Percentiles rank a stretch among this genome's conserved stretches.
Conservation (phyloP, 768 basidiomycete species). For the Boletus eberwhitei region DNA sequence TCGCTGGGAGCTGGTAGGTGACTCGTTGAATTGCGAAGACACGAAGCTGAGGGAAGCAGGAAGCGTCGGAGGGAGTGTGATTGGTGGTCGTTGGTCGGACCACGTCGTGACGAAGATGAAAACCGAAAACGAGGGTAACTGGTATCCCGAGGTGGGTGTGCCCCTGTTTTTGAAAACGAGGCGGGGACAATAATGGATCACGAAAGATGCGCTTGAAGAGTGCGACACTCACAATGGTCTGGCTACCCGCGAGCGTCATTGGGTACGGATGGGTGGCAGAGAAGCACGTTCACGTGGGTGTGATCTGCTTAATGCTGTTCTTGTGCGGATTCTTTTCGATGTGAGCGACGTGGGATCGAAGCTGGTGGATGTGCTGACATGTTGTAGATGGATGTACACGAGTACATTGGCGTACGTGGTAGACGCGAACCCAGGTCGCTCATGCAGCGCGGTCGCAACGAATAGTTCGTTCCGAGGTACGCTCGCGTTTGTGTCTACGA, state of each 20-base stretch:
- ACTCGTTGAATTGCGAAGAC: neutral
- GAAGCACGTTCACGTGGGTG: constrained; percentile 59
- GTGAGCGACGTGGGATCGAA: constrained; percentile 38
- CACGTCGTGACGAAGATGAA: constrained; percentile 41
- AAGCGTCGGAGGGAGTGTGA: constrained; percentile 48
- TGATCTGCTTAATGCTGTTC: constrained; percentile 70
- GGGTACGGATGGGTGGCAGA: constrained; percentile 76
- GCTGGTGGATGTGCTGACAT: neutral
- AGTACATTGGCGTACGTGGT: constrained; percentile 81
- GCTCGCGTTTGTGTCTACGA: constrained; percentile 63
- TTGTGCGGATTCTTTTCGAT: constrained; percentile 70
- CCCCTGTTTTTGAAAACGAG: neutral
- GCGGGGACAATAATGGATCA: neutral
- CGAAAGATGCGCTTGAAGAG: constrained; percentile 70
- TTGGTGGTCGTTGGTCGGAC: constrained; percentile 62
- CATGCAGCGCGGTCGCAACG: constrained; percentile 67
- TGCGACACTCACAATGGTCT: constrained; percentile 52
- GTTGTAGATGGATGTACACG: constrained; percentile 53
- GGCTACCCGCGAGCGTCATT: constrained; percentile 54
- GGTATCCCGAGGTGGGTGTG: constrained; percentile 61
- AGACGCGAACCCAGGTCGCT: constrained; percentile 80
- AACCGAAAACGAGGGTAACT: constrained; percentile 41
- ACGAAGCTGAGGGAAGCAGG: constrained; percentile 29
- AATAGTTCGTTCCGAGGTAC: constrained; percentile 77
- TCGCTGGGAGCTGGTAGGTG: constrained; percentile 63